These are phyloP conservation scores for Trichomonascaceae sp. DNA, from an alignment of 1,139 yeast genomes.

Conservation along the genomic window DNA sequence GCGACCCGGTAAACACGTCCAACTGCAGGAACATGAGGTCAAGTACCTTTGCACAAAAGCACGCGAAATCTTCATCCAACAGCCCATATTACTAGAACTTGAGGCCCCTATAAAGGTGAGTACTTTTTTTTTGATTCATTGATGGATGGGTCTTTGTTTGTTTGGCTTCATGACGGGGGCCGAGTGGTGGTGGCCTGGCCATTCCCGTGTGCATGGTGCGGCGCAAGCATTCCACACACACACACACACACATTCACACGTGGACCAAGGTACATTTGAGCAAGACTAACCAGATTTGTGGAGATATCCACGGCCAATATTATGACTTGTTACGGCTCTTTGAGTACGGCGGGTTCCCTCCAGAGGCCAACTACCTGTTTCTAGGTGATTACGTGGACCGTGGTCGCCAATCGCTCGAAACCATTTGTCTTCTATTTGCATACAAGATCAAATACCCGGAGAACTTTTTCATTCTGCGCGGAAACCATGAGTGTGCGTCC, in stretches of 20 bases:
- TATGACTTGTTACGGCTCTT: conserved; percentile 88
- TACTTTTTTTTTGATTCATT: too few relatives aligned
- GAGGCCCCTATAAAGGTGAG: conserved; percentile 93
- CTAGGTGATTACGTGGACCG: conserved; percentile 96
- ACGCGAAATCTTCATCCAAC: conserved; percentile 93
- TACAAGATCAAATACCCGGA: conserved; percentile 96
- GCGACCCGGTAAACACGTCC: conserved; percentile 95
- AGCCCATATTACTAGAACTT: conserved; percentile 85
- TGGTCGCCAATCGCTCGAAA: conserved; percentile 93
- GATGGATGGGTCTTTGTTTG: too few relatives aligned
- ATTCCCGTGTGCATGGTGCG: too few relatives aligned
- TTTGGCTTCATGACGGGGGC: too few relatives aligned
- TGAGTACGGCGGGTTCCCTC: conserved; percentile 98
- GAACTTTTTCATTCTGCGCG: conserved; percentile 87
- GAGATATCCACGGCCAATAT: conserved; percentile 97
- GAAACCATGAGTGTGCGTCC: conserved; percentile 96
- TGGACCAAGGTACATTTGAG: too few relatives aligned
- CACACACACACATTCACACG: too few relatives aligned
- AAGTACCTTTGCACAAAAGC: conserved; percentile 95
- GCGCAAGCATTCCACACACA: too few relatives aligned
- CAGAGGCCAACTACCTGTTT: conserved; percentile 77
- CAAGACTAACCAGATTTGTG: conserved; percentile 37
- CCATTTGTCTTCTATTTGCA: conserved; percentile 83
- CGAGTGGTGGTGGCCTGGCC: too few relatives aligned
- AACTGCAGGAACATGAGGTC: conserved; percentile 85